Base-by-base conservation (phyloP, 2,329 filamentous ascomycete species). In the Ophiostoma tasmaniense region DNA sequence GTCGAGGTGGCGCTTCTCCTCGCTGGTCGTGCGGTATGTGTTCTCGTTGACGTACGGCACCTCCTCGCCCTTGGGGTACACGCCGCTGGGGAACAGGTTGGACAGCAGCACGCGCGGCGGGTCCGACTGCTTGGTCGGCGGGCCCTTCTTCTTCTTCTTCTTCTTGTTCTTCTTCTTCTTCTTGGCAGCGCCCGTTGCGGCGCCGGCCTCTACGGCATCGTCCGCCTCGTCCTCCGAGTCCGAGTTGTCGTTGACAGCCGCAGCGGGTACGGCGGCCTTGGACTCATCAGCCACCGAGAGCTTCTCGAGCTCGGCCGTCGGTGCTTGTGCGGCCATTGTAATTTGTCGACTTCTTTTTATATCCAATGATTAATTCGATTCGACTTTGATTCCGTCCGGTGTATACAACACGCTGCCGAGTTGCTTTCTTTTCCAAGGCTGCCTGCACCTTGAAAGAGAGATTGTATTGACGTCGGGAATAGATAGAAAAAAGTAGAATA, bases 1-100 rank as follows among this genome's bases (percentile, higher is more conserved):
- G 78, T 93, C 90, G 68, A 93, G 83, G 75, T 94, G 87, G 67
- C 91, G 86, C 81, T 93, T 93, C 82, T 96, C 92, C 78, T 94
- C 92, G 77, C 83, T 88, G 14, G 92, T 96, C 3, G 90, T 95
- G 69, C 92, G 87, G 78, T 88, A 91, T 55, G 84, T 79, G 77
- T 95, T 95, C 74, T 94, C 91, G 75, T 92, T 83, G 71, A 82
- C 79, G 79, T 96, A 96, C 73, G 93, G 89, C 73, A 88, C 86
- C 76, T 92, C 89, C 79, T 95, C 86, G 73, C 92, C 92, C 75
- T 87, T 85, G 66, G 91, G 92, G 77, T 92, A 96, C 73, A 82
- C 82, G 75, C 86, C 83, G 77, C 86, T 86, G 67, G 89, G 87
- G 81, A 92, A 95, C 61, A 96, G 83, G 73, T 88, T 86, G 42